Percentiles rank a stretch among this genome's conserved stretches.
phyloP scores from a whole-genome alignment of 2,329 filamentous ascomycete genomes.

The Fusarium neocosmosporiellum region DNA sequence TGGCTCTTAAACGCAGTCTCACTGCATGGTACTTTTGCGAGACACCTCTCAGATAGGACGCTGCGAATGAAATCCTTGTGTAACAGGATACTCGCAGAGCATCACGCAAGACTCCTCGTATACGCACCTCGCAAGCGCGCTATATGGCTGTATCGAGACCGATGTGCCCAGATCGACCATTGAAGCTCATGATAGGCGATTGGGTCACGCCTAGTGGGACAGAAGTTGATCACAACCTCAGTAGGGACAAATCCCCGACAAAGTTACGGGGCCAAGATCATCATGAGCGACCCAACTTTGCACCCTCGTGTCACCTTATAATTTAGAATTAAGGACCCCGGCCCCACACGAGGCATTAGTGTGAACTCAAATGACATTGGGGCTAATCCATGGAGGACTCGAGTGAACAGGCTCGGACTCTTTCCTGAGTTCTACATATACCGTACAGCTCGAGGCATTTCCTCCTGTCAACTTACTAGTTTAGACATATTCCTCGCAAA shows the following conservation, averaged over 20 bases:
- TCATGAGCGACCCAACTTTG: background rate
- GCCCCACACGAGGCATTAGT: background rate
- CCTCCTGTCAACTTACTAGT: background rate
- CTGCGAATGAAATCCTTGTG: background rate
- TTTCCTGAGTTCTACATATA: background rate
- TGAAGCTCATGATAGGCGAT: background rate
- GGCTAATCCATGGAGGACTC: background rate
- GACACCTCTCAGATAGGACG: background rate
- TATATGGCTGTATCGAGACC: background rate
- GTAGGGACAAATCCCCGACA: background rate
- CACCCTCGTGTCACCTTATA: background rate
- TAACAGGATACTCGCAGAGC: background rate
- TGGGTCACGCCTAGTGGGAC: background rate
- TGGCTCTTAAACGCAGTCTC: background rate
- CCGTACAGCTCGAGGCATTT: background rate
- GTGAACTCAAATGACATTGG: background rate
- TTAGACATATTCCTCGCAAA: background rate
- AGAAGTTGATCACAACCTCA: background rate
- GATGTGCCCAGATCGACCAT: background rate
- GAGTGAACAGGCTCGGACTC: background rate
- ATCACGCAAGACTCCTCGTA: background rate
- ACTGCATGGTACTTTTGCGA: background rate
- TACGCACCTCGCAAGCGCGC: background rate
- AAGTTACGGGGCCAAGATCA: background rate
- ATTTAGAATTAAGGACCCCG: background rate